Conservation (phyloP, 2,329 filamentous ascomycete species). For the Phaeomoniella chlamydospora region DNA sequence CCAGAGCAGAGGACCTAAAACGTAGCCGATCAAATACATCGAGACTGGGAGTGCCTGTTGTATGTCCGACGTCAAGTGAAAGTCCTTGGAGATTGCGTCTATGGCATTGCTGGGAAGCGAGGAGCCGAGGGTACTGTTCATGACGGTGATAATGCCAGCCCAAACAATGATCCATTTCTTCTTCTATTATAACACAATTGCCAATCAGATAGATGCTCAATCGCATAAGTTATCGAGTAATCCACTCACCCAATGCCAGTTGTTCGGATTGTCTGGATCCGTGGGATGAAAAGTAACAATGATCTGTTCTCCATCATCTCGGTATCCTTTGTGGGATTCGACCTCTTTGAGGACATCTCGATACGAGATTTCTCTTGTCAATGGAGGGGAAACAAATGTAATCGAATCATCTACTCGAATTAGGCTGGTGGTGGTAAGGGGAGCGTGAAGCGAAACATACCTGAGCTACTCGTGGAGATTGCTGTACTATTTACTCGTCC, state of each 20-base stretch:
- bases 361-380: neutral
- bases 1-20: conserved; percentile 24
- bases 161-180: conserved; percentile 21
- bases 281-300: conserved; percentile 8
- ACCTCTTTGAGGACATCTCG: neutral
- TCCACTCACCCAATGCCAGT: conserved; percentile 8
- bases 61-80: conserved; percentile 12
- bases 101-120: conserved; percentile 24
- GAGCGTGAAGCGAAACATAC: neutral
- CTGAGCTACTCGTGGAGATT: no score
- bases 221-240: neutral
- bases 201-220: neutral
- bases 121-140: conserved; percentile 23
- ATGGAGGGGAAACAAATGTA: neutral
- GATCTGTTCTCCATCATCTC: neutral
- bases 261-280: conserved; percentile 13
- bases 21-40: conserved; percentile 24
- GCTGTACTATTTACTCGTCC: neutral
- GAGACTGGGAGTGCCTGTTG: conserved; percentile 25
- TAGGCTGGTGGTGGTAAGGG: neutral
- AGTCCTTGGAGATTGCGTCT: conserved; percentile 18
- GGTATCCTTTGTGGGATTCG: neutral
- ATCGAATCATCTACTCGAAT: neutral
- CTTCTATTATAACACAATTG: conserved; percentile 5
- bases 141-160: conserved; percentile 20